Evolutionary conservation across 31 red algal species (phyloP).

Genomic region (Porphyra umbilicalis): DNA sequence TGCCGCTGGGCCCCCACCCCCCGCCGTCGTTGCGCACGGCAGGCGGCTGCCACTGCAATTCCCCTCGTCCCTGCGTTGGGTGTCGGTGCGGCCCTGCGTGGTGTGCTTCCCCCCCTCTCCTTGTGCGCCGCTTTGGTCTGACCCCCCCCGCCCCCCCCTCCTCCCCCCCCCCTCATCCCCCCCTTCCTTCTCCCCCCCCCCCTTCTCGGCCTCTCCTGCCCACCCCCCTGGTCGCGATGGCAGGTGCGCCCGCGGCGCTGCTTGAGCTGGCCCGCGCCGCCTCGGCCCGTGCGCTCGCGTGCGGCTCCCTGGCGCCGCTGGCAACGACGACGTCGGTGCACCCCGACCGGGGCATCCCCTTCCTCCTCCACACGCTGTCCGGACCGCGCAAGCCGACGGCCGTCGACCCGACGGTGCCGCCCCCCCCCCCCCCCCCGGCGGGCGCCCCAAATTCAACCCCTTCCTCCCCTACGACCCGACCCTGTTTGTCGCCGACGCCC

Average conservation of each 20-base stretch:
- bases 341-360: background rate
- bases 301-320: background rate
- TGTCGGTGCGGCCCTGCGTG: no score
- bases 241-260: no score
- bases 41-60: no score
- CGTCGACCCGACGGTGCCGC: background rate
- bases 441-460: constrained; percentile 28
- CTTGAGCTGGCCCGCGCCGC: background rate
- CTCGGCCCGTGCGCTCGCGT: background rate
- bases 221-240: background rate
- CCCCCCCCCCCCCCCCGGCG: background rate
- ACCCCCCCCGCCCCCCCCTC: background rate
- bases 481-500: constrained; percentile 54
- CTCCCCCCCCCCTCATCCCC: background rate
- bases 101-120: no score
- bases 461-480: constrained; percentile 80
- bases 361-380: background rate
- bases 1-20: no score
- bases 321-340: background rate
- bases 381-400: background rate
- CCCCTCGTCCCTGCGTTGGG: no score
- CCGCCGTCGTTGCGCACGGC: no score
- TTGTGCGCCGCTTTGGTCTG: no score
- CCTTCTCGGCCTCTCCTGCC: no score
- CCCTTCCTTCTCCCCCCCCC: no score